Evolutionary conservation across 2,329 filamentous ascomycete genomes (phyloP), one percentile per base, ranked within the genome.

Genomic region (Diaporthe nobilis): DNA sequence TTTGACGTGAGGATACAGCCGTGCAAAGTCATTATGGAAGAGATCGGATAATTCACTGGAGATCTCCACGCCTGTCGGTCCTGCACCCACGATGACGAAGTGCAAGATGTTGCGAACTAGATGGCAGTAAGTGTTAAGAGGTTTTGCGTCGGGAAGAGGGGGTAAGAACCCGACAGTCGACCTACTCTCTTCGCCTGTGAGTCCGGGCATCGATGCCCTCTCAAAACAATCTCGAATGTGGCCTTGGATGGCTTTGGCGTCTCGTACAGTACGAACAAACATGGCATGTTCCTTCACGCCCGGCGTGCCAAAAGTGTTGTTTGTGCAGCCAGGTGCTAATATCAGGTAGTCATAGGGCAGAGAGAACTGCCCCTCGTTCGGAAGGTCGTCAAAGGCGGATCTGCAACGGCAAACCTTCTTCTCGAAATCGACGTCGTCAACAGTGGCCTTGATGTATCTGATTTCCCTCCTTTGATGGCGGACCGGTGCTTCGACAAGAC

Each of bases 21-120:
- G 58, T 7, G 71, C 75, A 22, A 71, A 76, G 49, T 76, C 75
- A 10, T 74, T 28, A 31, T 70, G 55, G 47, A 76, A 76, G 9
- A 76, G 57, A 22, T 76, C 71, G 8, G 75, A 76, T 13, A 76
- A n/a, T 15, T 76, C 75, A 34, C 71, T 76, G 15, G 75, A 74
- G 6, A 76, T 76, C 15, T 74, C 71, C 12, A 76, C 71, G 17
- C 75, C 71, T 3, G 75, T 76, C 9, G 75, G 75, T 4, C 71
- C 71, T 5, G 75, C 75, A n/a, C 75, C 75, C 5, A 76, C 75
- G 28, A 76, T 76, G 12, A 76, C 75, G 12, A 76, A 76, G 28
- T 76, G 75, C 34, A 74, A 53, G 12, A 76, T 76, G 12, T 67
- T 57, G 12, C 75, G 75, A 3, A 74, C 75, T 74, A 22, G 2